A percentile compares a stretch with the other conserved stretches of the same genome.
Evolutionary conservation across 148 eudicot species (phyloP).

Genomic region (Rheum nobile): DNA sequence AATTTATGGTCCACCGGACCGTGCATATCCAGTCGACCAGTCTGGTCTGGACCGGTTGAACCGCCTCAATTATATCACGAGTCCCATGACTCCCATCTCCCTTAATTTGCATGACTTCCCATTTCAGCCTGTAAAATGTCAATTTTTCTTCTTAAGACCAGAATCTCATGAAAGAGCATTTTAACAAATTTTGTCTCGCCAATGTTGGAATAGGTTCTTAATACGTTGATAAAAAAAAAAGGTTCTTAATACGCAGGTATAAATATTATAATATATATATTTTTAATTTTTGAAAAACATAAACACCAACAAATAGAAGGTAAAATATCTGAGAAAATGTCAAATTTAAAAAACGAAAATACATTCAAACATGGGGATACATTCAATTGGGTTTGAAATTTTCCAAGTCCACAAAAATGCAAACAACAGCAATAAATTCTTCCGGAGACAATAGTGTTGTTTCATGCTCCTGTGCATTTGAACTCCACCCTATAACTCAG

Average conservation of each 20-base stretch:
- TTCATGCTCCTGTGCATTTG: not conserved
- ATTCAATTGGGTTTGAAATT: not conserved
- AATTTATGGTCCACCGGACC: too few relatives aligned
- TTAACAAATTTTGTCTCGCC: not conserved
- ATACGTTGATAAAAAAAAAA: too few relatives aligned
- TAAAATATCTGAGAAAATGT: not conserved
- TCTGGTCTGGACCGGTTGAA: too few relatives aligned
- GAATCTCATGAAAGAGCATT: not conserved
- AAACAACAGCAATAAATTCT: not conserved
- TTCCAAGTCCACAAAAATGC: not conserved
- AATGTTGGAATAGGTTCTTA: too few relatives aligned
- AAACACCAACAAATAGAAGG: not conserved
- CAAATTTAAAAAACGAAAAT: not conserved
- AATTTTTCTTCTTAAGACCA: not conserved
- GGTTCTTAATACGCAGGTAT: too few relatives aligned
- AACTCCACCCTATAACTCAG: not conserved
- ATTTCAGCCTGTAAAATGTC: not conserved
- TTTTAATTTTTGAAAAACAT: not conserved
- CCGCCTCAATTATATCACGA: too few relatives aligned
- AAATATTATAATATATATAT: too few relatives aligned
- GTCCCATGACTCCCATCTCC: too few relatives aligned
- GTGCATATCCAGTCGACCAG: too few relatives aligned
- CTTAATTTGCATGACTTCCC: not conserved
- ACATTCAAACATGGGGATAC: not conserved
- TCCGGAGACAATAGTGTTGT: not conserved